Conservation (phyloP, 1,284 basidiomycete species). For the Rhodotorula sp. region DNA sequence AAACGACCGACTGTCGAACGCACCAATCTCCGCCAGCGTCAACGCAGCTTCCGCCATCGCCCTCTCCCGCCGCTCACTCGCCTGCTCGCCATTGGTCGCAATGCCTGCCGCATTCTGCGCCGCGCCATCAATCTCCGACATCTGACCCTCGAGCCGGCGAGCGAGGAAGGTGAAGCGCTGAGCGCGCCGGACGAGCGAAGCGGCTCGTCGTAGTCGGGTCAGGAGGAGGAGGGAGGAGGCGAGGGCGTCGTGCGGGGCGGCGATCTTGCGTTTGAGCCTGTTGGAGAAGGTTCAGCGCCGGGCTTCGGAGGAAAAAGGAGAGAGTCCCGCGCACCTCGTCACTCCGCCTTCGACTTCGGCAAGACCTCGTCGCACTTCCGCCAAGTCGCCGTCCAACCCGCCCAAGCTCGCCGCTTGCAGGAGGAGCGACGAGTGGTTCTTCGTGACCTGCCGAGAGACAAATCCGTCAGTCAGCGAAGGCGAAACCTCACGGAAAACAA, state of each 20-base stretch:
- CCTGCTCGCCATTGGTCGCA: constrained; percentile 43
- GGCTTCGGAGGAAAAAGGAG: not conserved
- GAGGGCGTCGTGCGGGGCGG: constrained; percentile 71
- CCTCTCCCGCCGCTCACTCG: constrained; percentile 66
- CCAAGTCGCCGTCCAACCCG: constrained; percentile 62
- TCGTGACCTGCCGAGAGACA: constrained; percentile 46
- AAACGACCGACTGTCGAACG: constrained; percentile 45
- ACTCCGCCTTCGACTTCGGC: constrained; percentile 42
- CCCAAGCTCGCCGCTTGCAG: constrained; percentile 59
- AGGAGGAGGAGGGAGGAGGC: constrained; percentile 67
- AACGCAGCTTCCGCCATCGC: constrained; percentile 84
- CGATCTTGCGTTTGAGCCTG: constrained; percentile 70
- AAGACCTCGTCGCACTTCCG: constrained; percentile 47
- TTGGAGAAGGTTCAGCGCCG: constrained; percentile 3
- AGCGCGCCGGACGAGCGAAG: constrained; percentile 74
- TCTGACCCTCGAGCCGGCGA: constrained; percentile 66
- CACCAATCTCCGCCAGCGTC: constrained; percentile 82
- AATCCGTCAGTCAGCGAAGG: not conserved
- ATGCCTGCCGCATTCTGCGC: not conserved
- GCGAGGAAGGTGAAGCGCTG: constrained; percentile 78
- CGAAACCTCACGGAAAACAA: too few species aligned
- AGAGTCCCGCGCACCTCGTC: constrained; percentile 17
- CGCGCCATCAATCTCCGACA: constrained; percentile 39
- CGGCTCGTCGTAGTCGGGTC: constrained; percentile 71
- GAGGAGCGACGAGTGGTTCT: constrained; percentile 51